These are phyloP conservation scores for Tricladium varicosporioides DNA, from an alignment of 2,329 filamentous ascomycete genomes.

Conservation along the genomic window DNA sequence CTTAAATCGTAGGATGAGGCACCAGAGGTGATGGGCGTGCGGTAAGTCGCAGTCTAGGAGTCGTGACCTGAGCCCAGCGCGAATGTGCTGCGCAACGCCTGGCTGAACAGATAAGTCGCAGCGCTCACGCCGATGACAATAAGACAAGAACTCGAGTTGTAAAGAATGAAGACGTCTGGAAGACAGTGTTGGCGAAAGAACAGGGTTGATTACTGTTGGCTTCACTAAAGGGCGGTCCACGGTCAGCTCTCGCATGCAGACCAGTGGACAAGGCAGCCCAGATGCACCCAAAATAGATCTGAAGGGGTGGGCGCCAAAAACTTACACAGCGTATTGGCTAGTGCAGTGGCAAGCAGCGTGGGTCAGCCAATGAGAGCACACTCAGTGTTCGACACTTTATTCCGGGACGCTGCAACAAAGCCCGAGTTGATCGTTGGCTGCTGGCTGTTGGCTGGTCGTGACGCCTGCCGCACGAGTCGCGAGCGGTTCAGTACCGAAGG, in stretches of 20 bases:
- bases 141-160: constrained; percentile 13
- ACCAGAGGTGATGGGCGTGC: constrained; percentile 1
- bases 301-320: constrained; percentile 19
- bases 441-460: neutral
- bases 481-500: neutral
- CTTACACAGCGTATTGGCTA: no score
- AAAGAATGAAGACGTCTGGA: constrained; percentile 19
- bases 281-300: constrained; percentile 22
- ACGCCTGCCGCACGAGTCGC: neutral
- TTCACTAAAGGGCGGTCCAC: constrained; percentile 14
- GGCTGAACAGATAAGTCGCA: constrained; percentile 13
- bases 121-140: constrained; percentile 14
- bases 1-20: constrained; percentile 4
- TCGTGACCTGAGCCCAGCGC: constrained; percentile 5
- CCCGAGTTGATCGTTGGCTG: neutral
- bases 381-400: neutral
- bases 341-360: no score
- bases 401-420: neutral
- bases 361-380: no score
- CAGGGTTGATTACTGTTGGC: constrained; percentile 1
- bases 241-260: constrained; percentile 23
- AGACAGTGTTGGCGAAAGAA: constrained; percentile 17
- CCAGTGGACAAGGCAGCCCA: constrained; percentile 12
- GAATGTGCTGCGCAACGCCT: constrained; percentile 11
- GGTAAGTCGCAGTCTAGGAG: neutral